These are phyloP conservation scores for Vairimorpha necatrix DNA, from an alignment of 371 early-diverging fungal species.

Conservation along the genomic window DNA sequence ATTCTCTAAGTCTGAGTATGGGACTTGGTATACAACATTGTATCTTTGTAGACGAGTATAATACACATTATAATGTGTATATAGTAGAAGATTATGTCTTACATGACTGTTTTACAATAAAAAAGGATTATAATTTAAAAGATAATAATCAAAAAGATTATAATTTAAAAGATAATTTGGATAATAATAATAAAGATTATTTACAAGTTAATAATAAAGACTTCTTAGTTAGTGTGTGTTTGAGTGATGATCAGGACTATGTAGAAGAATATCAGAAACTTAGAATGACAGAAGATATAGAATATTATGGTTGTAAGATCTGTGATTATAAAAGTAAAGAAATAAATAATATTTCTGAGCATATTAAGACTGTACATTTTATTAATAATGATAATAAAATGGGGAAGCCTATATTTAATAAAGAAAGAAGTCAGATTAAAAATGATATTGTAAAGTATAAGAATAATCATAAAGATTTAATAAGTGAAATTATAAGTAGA, in stretches of 20 bases:
- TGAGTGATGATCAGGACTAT: conserved; percentile 50
- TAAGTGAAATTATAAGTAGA: neutral
- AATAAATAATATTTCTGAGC: conserved; percentile 46
- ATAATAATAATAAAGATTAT: no score
- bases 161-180: no score
- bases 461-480: neutral
- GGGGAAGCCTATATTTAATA: no score
- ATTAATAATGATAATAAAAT: neutral
- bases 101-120: conserved; percentile 35
- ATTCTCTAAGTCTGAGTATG: conserved; percentile 39
- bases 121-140: no score
- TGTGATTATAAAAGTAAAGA: conserved; percentile 51
- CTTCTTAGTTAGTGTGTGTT: neutral
- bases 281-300: conserved; percentile 30
- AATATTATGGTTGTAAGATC: conserved; percentile 30
- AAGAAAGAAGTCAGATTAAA: no score
- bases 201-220: neutral
- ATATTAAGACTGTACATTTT: conserved; percentile 26
- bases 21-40: conserved; percentile 29
- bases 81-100: conserved; percentile 61
- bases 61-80: conserved; percentile 4
- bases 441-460: conserved; percentile 6
- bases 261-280: conserved; percentile 61
- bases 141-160: no score
- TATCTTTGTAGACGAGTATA: conserved; percentile 41